Evolutionary conservation across 23 red algal species (phyloP).

Genomic region (Rhodosorus marinus): DNA sequence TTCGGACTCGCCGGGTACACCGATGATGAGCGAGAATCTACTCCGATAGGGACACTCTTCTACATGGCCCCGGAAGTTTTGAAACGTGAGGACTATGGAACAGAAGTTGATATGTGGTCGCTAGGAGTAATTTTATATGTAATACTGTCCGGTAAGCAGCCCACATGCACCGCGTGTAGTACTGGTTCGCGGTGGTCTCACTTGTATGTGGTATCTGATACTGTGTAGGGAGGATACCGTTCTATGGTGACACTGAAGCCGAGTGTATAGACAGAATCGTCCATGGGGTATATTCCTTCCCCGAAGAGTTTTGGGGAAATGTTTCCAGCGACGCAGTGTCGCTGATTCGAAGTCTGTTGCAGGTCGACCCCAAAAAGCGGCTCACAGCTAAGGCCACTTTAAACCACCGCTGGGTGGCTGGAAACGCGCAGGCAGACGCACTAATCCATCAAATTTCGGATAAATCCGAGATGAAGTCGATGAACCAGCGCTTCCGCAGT

Average conservation of each 20-base stretch:
- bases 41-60: constrained; percentile 79
- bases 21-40: constrained; percentile 19
- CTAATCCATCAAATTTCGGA: no score
- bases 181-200: no score
- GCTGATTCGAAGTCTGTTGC: constrained; percentile 45
- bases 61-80: constrained; percentile 95
- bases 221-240: no score
- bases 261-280: constrained; percentile 66
- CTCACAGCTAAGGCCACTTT: constrained; percentile 47
- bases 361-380: constrained; percentile 61
- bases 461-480: no score
- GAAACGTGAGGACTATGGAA: constrained; percentile 43
- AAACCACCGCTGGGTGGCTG: constrained; percentile 34
- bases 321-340: constrained; percentile 57
- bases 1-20: constrained; percentile 91
- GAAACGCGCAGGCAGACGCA: no score
- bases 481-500: no score
- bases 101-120: constrained; percentile 81
- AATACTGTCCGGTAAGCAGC: constrained; percentile 86
- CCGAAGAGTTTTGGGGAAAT: constrained; percentile 35
- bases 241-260: constrained; percentile 73
- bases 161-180: no score
- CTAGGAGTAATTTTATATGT: constrained; percentile 85
- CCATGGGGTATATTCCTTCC: constrained; percentile 50
- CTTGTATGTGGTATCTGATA: no score